Evolutionary conservation across 176 grass and related monocot genomes (phyloP).

Genomic region (Paspalum vaginatum): DNA sequence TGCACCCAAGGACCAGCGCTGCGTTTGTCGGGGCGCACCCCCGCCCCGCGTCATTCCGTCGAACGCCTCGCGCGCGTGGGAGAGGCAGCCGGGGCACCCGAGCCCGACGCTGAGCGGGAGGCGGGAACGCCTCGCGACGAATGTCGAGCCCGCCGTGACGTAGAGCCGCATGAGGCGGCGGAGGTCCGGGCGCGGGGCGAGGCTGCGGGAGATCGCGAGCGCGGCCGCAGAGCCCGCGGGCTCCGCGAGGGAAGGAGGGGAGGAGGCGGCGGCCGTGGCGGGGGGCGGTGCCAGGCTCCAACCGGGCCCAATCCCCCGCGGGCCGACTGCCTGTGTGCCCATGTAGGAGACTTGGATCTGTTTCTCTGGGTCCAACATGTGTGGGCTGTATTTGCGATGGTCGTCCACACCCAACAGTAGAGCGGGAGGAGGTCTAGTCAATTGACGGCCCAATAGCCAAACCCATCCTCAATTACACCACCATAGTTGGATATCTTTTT

Average conservation of each 20-base stretch:
- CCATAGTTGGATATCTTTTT: too few species aligned
- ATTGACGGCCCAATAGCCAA: too few species aligned
- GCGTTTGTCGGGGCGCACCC: conserved; percentile 49
- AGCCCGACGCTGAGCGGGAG: conserved; percentile 38
- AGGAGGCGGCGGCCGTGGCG: conserved; percentile 53
- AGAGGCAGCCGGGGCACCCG: conserved; percentile 24
- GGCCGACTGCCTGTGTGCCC: too few species aligned
- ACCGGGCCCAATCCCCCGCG: too few species aligned
- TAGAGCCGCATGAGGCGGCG: conserved; percentile 78
- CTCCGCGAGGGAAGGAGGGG: conserved; percentile 50
- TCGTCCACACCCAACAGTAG: too few species aligned
- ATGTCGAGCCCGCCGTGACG: conserved; percentile 60
- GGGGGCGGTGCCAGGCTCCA: too few species aligned
- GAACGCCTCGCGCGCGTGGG: conserved; percentile 63
- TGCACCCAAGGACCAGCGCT: conserved; percentile 63
- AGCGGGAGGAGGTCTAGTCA: too few species aligned
- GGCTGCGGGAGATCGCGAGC: conserved; percentile 66
- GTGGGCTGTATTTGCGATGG: too few species aligned
- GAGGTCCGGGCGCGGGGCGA: conserved; percentile 46
- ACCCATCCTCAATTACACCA: too few species aligned
- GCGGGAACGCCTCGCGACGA: conserved; percentile 49
- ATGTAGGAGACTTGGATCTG: too few species aligned
- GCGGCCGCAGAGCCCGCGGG: conserved; percentile 66
- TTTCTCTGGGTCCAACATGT: too few species aligned
- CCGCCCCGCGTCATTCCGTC: conserved; percentile 59